Evolutionary conservation across 495 filamentous ascomycete species (phyloP), one percentile per base, ranked within the genome.

Genomic region (Hypoxylon lienhwacheense): DNA sequence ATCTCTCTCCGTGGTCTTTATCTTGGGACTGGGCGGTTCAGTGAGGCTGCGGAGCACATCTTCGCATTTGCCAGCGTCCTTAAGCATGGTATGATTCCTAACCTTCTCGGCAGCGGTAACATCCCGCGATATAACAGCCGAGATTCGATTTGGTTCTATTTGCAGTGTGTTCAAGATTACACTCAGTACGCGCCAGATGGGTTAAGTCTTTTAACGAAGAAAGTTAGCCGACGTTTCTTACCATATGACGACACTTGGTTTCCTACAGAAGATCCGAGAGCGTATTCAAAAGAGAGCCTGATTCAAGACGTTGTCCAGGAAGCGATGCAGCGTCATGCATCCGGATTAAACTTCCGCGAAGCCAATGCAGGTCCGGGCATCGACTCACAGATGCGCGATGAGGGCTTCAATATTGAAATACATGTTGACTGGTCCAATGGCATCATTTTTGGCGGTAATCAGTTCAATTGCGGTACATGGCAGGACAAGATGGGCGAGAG

Each of bases 401-500:
- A 88, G 59, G 95, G 95, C 1, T 99, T 99, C 73, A 80, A 95
- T 53, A 87, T 93, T 28, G 83, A 96, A 46, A 83, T 97, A 53
- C 82, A 86, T 20, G 88, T 95, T 8, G 91, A 97, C 65, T 97
- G 93, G 95, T 77, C 81, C 7, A 96, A 87, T 1, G 95, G 95
- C 12, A 79, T 99, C 44, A 85, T 99, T 51, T 95, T 91, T 59
- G 95, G 95, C 28, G 95, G 95, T 26, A 97, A 86, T 58, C 90
- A 97, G 66, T 75, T 73, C 67, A 99, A 99, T 66, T 99, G 95
- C 62, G 95, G 95, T 45, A 99, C 95, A 3, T 99, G 95, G 95
- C 95, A 96, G 87, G 95, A 99, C 73, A 99, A 99, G 79, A 99
- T 97, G 93, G 95, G 95, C n/a, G 95, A 99, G 70, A 95, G 89